Percentiles rank a stretch among this genome's conserved stretches.
phyloP scores from a whole-genome alignment of 441 rosid genomes.

The Pelargonium citronellum region DNA sequence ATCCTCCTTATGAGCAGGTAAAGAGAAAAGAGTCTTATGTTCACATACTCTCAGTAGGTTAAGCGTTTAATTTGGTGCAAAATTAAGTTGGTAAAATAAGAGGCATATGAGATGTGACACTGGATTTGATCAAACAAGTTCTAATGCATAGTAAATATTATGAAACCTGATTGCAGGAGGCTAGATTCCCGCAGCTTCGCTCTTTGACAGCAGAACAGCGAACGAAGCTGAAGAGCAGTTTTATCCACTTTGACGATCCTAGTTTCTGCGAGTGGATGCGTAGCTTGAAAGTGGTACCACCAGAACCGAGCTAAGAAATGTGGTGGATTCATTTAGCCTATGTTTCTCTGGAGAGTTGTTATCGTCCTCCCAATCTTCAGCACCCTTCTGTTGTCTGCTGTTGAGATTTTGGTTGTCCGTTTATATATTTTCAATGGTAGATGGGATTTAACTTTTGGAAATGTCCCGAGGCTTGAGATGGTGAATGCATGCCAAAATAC shows the following conservation, averaged over 20 bases:
- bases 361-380: too few relatives aligned
- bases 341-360: conserved; percentile 14
- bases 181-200: conserved; percentile 80
- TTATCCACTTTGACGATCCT: conserved; percentile 78
- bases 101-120: too few relatives aligned
- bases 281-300: conserved; percentile 71
- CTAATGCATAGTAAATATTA: not conserved
- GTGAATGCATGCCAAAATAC: too few relatives aligned
- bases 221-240: conserved; percentile 67
- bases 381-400: too few relatives aligned
- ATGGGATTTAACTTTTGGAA: too few relatives aligned
- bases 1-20: conserved; percentile 96
- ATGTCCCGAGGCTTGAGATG: too few relatives aligned
- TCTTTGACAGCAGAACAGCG: conserved; percentile 61
- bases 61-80: not conserved
- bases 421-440: too few relatives aligned
- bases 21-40: conserved; percentile 12
- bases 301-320: conserved; percentile 59
- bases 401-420: too few relatives aligned
- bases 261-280: conserved; percentile 94
- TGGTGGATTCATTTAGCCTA: conserved; percentile 11
- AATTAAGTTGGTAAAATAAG: too few relatives aligned
- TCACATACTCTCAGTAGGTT: not conserved
- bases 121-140: too few relatives aligned
- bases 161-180: conserved; percentile 51